These are phyloP conservation scores for Adansonia gregorii DNA, from an alignment of 441 rosid species.

Conservation along the genomic window DNA sequence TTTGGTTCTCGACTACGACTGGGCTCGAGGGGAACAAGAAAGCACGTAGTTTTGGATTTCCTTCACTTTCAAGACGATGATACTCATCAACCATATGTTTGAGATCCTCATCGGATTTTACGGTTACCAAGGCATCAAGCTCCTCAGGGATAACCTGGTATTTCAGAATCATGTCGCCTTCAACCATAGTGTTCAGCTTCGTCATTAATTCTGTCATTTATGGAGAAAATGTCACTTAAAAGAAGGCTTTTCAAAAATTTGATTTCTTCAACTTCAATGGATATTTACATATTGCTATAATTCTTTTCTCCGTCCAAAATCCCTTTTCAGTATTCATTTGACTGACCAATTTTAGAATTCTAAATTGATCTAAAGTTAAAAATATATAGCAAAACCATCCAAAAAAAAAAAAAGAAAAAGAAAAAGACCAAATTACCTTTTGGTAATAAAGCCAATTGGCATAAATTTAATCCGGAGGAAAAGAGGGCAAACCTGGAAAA, in stretches of 20 bases:
- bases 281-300: neutral
- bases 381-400: neutral
- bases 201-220: conserved; percentile 59
- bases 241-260: neutral
- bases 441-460: neutral
- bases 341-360: neutral
- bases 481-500: conserved; percentile 47
- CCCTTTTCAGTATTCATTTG: neutral
- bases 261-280: neutral
- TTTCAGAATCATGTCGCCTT: conserved; percentile 60
- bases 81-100: conserved; percentile 80
- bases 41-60: conserved; percentile 57
- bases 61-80: conserved; percentile 52
- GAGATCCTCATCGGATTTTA: conserved; percentile 74
- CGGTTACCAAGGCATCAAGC: conserved; percentile 74
- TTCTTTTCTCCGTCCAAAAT: neutral
- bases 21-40: conserved; percentile 67
- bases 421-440: neutral
- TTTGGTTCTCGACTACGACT: conserved; percentile 45
- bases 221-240: neutral
- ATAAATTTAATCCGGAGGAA: neutral
- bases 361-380: neutral
- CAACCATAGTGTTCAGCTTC: conserved; percentile 58
- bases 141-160: conserved; percentile 74
- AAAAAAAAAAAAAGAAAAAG: neutral